Evolutionary conservation across 2,329 filamentous ascomycete species (phyloP), one percentile per base, ranked within the genome.

Genomic region (Tolypocladium cylindrosporum): DNA sequence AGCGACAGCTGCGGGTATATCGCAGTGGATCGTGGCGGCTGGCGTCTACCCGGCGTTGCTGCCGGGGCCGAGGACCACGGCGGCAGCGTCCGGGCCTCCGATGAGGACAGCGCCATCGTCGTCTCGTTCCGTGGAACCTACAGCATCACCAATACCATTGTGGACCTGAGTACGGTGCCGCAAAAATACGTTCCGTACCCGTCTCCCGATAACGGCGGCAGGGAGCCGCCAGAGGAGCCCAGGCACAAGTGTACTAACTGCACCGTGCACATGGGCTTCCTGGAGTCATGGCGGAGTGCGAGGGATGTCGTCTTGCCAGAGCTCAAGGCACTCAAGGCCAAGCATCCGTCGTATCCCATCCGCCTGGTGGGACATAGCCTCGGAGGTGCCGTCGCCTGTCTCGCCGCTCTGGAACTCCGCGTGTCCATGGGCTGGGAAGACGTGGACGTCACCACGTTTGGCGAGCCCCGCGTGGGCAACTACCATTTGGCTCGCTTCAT

Each of bases 81-180:
- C 40, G 68, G 68, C 4, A 57, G 61, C 21, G 62, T 60, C 21
- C 63, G 66, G 41, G 60, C 59, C 34, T 60, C 60, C n/a, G 59
- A 59, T 11, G 52, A 40, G 57, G 66, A 63, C 59, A 63, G 41
- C 48, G 74, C 75, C 39, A 89, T 99, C 58, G 78, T 97, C 52
- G 82, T 97, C 42, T 92, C 91, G 10, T 97, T 97, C 67, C 86
- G 94, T 53, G 94, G 94, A 31, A 97, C 94, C 16, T 97, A 97
- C 73, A 96, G 91, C 63, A 81, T 99, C 66, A 83, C 91, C 56
- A 96, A 97, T 71, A 92, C 92, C 14, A 87, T 99, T 61, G 81
- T 91, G 55, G 94, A 99, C 74, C 79, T 99, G 57, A 91, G 90
- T 62, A 95, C 91, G 2, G 79, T 93, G 2, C 92, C 91, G 14